These are phyloP conservation scores for Pholiota molesta DNA, from an alignment of 768 basidiomycete genomes.

Conservation along the genomic window DNA sequence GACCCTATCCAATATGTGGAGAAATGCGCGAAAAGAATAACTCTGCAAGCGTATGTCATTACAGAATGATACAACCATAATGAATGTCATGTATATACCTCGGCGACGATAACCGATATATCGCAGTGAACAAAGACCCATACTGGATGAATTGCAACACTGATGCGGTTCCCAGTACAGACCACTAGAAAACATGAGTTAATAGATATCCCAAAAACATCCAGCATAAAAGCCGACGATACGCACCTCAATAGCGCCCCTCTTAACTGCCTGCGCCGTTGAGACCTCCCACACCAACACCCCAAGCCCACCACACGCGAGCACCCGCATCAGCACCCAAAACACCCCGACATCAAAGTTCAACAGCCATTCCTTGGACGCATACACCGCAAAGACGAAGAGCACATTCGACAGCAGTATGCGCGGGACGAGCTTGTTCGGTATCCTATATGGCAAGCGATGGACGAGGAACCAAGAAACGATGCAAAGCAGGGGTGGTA, in stretches of 20 bases:
- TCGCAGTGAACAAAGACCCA: conserved; percentile 65
- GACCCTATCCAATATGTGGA: conserved; percentile 67
- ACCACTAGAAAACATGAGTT: conserved; percentile 53
- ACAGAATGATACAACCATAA: neutral
- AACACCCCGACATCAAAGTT: conserved; percentile 70
- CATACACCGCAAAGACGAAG: conserved; percentile 63
- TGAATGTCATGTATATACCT: conserved; percentile 43
- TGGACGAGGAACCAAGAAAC: conserved; percentile 2
- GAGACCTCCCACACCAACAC: conserved; percentile 61
- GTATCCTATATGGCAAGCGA: conserved; percentile 42
- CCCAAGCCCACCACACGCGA: conserved; percentile 73
- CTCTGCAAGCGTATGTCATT: conserved; percentile 40
- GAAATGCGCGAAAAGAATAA: conserved; percentile 71
- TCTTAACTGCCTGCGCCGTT: conserved; percentile 56
- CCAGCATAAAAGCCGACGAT: conserved; percentile 8
- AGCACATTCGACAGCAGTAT: conserved; percentile 64
- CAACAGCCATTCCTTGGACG: conserved; percentile 69
- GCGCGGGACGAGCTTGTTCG: conserved; percentile 53
- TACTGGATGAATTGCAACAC: conserved; percentile 70
- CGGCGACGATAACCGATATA: conserved; percentile 67
- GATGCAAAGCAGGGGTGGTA: conserved; percentile 7
- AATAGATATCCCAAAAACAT: conserved; percentile 13
- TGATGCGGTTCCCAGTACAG: conserved; percentile 68
- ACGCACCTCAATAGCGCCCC: conserved; percentile 62
- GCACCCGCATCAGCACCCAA: conserved; percentile 75